Evolutionary conservation across 345 rosid genomes (phyloP).

Genomic region (Populus alba): DNA sequence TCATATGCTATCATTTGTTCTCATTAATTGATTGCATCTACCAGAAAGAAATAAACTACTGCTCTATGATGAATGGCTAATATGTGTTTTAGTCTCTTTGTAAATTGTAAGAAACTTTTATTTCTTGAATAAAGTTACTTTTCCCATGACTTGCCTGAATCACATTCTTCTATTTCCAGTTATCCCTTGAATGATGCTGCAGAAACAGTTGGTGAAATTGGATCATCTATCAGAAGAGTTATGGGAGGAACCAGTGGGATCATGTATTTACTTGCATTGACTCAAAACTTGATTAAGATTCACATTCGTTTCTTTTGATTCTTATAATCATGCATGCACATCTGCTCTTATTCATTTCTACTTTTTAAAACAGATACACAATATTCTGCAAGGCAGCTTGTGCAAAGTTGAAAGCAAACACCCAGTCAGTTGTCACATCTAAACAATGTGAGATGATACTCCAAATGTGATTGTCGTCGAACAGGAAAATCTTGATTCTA

Average conservation of each 20-base stretch:
- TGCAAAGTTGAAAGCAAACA: slow-evolving; percentile 61
- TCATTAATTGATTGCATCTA: background rate
- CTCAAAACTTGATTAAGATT: slow-evolving; percentile 7
- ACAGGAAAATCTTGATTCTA: slow-evolving; percentile 8
- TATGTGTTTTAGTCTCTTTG: background rate
- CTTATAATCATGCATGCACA: background rate
- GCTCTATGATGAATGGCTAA: background rate
- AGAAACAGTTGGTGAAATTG: slow-evolving; percentile 86
- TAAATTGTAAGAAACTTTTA: background rate
- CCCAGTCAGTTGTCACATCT: slow-evolving; percentile 48
- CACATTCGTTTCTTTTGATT: slow-evolving; percentile 8
- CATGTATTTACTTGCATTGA: slow-evolving; percentile 43
- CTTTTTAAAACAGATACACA: slow-evolving; percentile 50
- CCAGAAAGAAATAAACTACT: background rate
- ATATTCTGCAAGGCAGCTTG: slow-evolving; percentile 89
- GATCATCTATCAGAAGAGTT: slow-evolving; percentile 71
- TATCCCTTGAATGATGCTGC: slow-evolving; percentile 91
- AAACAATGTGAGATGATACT: slow-evolving; percentile 65
- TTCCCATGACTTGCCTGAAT: slow-evolving; percentile 4
- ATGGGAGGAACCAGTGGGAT: slow-evolving; percentile 99
- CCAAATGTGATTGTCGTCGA: slow-evolving; percentile 8
- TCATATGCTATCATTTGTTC: background rate
- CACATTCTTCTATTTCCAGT: slow-evolving; percentile 44
- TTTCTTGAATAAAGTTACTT: background rate
- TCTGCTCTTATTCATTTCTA: background rate